Evolutionary conservation across 371 early-diverging fungal species (phyloP).

Genomic region (Aphelidium insulamus): DNA sequence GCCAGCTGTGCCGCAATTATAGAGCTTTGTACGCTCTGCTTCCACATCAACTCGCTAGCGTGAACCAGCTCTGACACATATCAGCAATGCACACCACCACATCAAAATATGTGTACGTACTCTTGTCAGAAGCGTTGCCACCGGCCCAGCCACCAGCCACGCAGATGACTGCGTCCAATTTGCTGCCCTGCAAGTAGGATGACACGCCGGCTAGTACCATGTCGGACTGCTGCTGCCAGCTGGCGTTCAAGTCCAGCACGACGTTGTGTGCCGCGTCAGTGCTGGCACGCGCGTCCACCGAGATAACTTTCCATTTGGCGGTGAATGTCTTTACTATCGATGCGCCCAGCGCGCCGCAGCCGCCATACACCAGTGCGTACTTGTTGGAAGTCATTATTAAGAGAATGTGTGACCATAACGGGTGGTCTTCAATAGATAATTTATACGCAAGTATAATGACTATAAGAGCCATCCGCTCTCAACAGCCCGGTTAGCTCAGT

Average conservation of each 20-base stretch:
- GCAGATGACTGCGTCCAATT: slow-evolving; percentile 62
- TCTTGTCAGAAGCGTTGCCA: slow-evolving; percentile 51
- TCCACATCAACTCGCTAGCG: slow-evolving; percentile 42
- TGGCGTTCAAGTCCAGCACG: slow-evolving; percentile 15
- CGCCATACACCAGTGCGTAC: slow-evolving; percentile 64
- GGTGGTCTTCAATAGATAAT: too few species aligned
- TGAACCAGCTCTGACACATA: slow-evolving; percentile 32
- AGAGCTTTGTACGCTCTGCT: slow-evolving; percentile 62
- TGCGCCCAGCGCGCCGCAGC: slow-evolving; percentile 73
- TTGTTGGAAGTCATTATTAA: slow-evolving; percentile 16
- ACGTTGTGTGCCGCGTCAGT: slow-evolving; percentile 46
- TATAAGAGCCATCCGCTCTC: too few species aligned
- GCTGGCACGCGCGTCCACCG: slow-evolving; percentile 51
- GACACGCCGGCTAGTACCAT: slow-evolving; percentile 17
- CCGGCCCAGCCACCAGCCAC: slow-evolving; percentile 95
- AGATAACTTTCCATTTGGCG: slow-evolving; percentile 35
- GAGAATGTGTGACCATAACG: too few species aligned
- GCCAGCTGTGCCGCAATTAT: slow-evolving; percentile 60
- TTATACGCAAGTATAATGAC: too few species aligned
- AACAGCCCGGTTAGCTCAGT: too few species aligned
- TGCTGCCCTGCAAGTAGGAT: slow-evolving; percentile 10
- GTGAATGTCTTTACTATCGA: slow-evolving; percentile 39
- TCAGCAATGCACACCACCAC: background rate
- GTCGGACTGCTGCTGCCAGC: slow-evolving; percentile 32
- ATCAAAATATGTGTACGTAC: slow-evolving; percentile 11